Percentiles rank a stretch among this genome's conserved stretches.
phyloP scores from a whole-genome alignment of 2,329 filamentous ascomycete species.

The Paraphaeosphaeria minitans region DNA sequence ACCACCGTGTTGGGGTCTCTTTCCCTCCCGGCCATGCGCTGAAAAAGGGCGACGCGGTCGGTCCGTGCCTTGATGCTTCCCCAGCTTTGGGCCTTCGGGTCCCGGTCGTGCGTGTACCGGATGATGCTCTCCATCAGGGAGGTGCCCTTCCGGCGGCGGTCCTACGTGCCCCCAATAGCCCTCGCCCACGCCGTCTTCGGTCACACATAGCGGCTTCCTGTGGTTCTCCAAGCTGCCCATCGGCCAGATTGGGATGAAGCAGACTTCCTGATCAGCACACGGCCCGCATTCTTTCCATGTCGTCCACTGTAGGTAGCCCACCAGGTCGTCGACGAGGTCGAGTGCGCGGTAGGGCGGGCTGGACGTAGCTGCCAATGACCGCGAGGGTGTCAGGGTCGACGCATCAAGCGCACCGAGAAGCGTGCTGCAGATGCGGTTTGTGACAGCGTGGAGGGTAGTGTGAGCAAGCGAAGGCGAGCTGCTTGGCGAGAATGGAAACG shows the following conservation, averaged over 20 bases:
- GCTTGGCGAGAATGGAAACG: conserved; percentile 18
- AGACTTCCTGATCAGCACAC: conserved; percentile 61
- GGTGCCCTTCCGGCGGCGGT: not conserved
- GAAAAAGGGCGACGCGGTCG: not conserved
- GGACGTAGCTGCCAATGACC: conserved; percentile 9
- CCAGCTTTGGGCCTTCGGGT: not conserved
- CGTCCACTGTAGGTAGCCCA: conserved; percentile 62
- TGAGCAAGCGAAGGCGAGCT: conserved; percentile 31
- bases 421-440: conserved; percentile 40
- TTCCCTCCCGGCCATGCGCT: not conserved
- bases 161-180: conserved; percentile 33
- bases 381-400: conserved; percentile 15
- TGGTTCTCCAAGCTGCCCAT: conserved; percentile 62
- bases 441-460: conserved; percentile 36
- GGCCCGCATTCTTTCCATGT: conserved; percentile 62
- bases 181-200: conserved; percentile 14
- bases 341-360: conserved; percentile 31
- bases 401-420: conserved; percentile 34
- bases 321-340: conserved; percentile 48
- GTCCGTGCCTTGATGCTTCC: not conserved
- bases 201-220: conserved; percentile 52
- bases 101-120: not conserved
- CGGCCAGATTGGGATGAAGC: conserved; percentile 69
- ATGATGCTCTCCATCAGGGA: not conserved
- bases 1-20: conserved; percentile 1